Base-by-base conservation (phyloP, 345 rosid genomes). In the Conringia planisiliqua region DNA sequence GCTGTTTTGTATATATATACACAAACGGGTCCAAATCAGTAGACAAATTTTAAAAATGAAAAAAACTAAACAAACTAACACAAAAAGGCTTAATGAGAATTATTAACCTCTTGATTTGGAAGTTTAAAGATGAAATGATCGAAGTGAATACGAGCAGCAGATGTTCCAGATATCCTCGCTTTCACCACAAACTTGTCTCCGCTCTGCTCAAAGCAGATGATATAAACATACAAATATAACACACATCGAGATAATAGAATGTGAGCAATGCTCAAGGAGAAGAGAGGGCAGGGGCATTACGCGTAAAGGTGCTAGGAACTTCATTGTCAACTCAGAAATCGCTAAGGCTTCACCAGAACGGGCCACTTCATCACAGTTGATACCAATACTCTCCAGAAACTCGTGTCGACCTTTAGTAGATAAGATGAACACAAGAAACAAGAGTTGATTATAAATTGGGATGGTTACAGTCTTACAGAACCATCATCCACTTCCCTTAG, bases 121-220 rank as follows among this genome's bases (percentile, higher is more conserved):
- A 88, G 85, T 86, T 85, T 91, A 71, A 51, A 82, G 68, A 93
- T 84, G 78, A 87, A 80, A 80, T 91, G 94, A 3, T 88, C 94
- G 10, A 89, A 77, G 85, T 82, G 83, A 33, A 91, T 50, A 47
- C 96, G 94, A 40, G 87, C 91, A 7, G 90, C 89, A n/a, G 95
- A 91, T 69, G 88, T 77, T 40, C 87, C 86, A 0, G 91, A 81
- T 33, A 88, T 69, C 82, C 88, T 80, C 39, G 87, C 91, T 83
- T 83, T 88, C 17, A 91, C 84, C 10, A 86, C 81, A 74, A 87
- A 89, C 70, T 71, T 88, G 72, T 91, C 97, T 70, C 88, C 89
- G 8, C 91, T 91, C 94, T 93, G 72, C 16, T 66, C 62, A 71
- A 75, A 65, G 13, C 4, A 16, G 26, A 56, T 80, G 39, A 69